Evolutionary conservation across 2,329 filamentous ascomycete genomes (phyloP).

Genomic region (Fusarium nygamai): DNA sequence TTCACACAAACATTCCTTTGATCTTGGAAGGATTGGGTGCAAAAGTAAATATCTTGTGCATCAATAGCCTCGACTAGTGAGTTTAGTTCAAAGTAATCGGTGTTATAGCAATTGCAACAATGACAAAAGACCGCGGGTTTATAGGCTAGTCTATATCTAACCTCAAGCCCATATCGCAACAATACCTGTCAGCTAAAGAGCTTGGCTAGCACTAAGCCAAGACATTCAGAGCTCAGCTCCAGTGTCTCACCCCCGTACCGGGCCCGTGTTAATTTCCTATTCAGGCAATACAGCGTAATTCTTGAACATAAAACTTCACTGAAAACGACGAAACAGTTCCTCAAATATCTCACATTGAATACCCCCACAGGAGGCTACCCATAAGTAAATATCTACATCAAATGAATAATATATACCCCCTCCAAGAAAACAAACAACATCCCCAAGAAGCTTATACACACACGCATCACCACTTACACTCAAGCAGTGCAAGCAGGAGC

Average conservation of each 20-base stretch:
- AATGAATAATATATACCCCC: constrained; percentile 10
- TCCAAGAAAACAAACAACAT: not conserved
- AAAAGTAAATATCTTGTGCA: not conserved
- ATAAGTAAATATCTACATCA: constrained; percentile 44
- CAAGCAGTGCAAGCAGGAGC: constrained; percentile 24
- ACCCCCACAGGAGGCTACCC: constrained; percentile 43
- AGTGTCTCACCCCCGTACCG: not conserved
- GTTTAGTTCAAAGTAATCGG: not conserved
- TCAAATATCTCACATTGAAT: constrained; percentile 44
- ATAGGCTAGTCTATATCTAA: not conserved
- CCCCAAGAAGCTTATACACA: not conserved
- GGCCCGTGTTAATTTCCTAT: not conserved
- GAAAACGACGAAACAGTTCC: not conserved
- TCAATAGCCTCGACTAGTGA: not conserved
- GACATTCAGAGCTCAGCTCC: not conserved
- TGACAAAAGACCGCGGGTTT: not conserved
- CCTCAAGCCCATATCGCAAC: not conserved
- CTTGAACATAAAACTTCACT: not conserved
- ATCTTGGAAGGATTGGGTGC: not conserved
- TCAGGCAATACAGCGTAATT: not conserved
- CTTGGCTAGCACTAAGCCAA: not conserved
- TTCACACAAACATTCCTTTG: not conserved
- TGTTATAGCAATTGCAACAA: not conserved
- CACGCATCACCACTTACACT: not conserved
- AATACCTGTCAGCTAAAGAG: not conserved